Conservation (phyloP, 2,329 filamentous ascomycete genomes). For the Cadophora malorum region DNA sequence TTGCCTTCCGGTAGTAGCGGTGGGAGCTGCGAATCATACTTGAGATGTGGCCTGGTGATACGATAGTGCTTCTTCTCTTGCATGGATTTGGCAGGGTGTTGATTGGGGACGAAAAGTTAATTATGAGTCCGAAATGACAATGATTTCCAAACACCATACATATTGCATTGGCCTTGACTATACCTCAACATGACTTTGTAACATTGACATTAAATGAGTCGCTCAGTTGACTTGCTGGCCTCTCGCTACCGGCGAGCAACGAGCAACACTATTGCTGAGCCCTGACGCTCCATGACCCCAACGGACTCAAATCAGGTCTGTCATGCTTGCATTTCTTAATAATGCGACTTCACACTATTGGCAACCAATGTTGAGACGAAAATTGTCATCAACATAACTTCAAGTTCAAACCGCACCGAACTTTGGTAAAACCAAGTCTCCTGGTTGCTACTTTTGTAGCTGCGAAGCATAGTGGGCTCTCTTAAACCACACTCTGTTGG, state of each 20-base stretch:
- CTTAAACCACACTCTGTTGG: too few relatives aligned
- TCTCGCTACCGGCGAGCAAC: neutral
- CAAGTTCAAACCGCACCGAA: neutral
- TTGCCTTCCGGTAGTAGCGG: conserved; percentile 9
- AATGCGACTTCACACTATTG: too few relatives aligned
- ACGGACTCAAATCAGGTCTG: too few relatives aligned
- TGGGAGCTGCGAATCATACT: conserved; percentile 24
- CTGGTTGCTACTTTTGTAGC: too few relatives aligned
- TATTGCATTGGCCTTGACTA: conserved; percentile 5
- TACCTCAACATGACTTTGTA: neutral
- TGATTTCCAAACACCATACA: conserved; percentile 30
- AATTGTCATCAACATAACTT: neutral
- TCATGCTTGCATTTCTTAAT: too few relatives aligned
- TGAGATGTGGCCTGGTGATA: conserved; percentile 20
- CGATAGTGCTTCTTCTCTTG: conserved; percentile 21
- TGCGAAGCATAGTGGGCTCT: too few relatives aligned
- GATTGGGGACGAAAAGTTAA: conserved; percentile 38
- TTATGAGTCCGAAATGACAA: conserved; percentile 35
- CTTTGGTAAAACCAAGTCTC: neutral
- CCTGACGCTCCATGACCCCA: too few relatives aligned
- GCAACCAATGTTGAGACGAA: neutral
- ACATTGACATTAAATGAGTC: neutral
- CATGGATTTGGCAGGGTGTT: conserved; percentile 27
- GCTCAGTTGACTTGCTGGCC: neutral
- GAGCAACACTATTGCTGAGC: neutral